Conservation (phyloP, 371 early-diverging fungal species). For the Lichtheimia corymbifera region DNA sequence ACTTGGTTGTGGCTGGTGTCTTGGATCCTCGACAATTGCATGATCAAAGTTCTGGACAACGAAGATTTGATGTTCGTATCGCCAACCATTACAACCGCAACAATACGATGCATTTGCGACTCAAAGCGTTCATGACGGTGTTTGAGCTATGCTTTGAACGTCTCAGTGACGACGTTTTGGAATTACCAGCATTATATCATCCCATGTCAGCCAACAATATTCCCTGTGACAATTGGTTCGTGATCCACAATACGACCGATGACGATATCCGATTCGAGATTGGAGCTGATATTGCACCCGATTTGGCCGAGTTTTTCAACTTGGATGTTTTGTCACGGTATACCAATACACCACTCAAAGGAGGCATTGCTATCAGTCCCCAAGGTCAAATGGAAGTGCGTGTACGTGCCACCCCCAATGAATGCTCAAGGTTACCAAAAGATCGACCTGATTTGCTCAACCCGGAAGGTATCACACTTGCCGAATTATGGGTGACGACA, state of each 20-base stretch:
- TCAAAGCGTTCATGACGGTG: slow-evolving; percentile 67
- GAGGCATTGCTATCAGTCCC: slow-evolving; percentile 70
- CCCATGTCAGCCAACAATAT: slow-evolving; percentile 56
- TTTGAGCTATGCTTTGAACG: slow-evolving; percentile 83
- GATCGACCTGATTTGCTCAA: slow-evolving; percentile 57
- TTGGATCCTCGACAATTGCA: slow-evolving; percentile 63
- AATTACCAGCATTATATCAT: slow-evolving; percentile 73
- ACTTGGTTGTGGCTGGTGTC: slow-evolving; percentile 48
- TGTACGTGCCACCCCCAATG: slow-evolving; percentile 70
- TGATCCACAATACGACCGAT: slow-evolving; percentile 72
- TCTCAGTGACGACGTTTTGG: slow-evolving; percentile 62
- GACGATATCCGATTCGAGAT: slow-evolving; percentile 83
- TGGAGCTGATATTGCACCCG: slow-evolving; percentile 61
- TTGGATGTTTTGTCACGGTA: slow-evolving; percentile 81
- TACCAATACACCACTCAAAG: slow-evolving; percentile 80
- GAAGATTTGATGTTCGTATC: slow-evolving; percentile 52
- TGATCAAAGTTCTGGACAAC: slow-evolving; percentile 54
- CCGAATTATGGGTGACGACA: slow-evolving; percentile 63
- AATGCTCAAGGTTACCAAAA: slow-evolving; percentile 57
- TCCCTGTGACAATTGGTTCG: slow-evolving; percentile 84
- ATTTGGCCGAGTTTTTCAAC: slow-evolving; percentile 61
- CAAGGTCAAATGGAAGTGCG: slow-evolving; percentile 75
- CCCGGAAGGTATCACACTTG: slow-evolving; percentile 61
- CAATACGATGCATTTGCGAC: slow-evolving; percentile 55
- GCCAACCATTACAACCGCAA: slow-evolving; percentile 69